Base-by-base conservation (phyloP, 768 basidiomycete genomes). In the Multifurca ochricompacta region DNA sequence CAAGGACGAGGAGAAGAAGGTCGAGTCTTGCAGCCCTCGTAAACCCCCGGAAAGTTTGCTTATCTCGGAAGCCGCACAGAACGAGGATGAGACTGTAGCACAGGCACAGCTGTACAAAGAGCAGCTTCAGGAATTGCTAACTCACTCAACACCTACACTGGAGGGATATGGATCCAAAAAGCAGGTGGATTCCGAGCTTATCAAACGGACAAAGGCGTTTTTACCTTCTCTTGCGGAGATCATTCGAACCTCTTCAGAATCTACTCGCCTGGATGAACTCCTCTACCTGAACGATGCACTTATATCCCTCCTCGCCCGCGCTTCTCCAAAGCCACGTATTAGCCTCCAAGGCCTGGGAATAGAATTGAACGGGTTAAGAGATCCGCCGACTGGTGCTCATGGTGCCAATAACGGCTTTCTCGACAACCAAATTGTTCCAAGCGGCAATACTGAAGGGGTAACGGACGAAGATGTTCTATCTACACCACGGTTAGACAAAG, bases 401-500 rank as follows among this genome's bases (percentile, higher is more conserved):
- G 30, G 35, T 9, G 8, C 25, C 4, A 32, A 28, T 13, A 32
- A 36, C 27, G 10, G 27, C 19, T n/a, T 25, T 30, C 23, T 39
- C 14, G 31, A 30, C 16, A 37, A 47, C 10, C 50, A 47, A n/a
- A 27, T 51, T 28, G 37, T n/a, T n/a, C 28, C 42, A 23, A 46
- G 44, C 28, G 19, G 31, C 8, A 62, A 48, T 27, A 36, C 49
- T 1, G 53, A 48, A 10, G 51, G 56, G 23, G 54, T 53, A 3
- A 61, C 45, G 14, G 65, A 65, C 9, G 71, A 73, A 19, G 69
- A 69, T 1, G 55, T 59, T 19, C 78, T 74, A 13, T 71, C 76
- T 37, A 86, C 84, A 18, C 85, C 86, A 0, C 76, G 76, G 44
- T 64, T 84, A 14, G 86, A 91, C 67, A 91, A 91, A 66, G 89